These are phyloP conservation scores for Aspergillus arachidicola DNA, from an alignment of 2,329 filamentous ascomycete species.

Conservation along the genomic window DNA sequence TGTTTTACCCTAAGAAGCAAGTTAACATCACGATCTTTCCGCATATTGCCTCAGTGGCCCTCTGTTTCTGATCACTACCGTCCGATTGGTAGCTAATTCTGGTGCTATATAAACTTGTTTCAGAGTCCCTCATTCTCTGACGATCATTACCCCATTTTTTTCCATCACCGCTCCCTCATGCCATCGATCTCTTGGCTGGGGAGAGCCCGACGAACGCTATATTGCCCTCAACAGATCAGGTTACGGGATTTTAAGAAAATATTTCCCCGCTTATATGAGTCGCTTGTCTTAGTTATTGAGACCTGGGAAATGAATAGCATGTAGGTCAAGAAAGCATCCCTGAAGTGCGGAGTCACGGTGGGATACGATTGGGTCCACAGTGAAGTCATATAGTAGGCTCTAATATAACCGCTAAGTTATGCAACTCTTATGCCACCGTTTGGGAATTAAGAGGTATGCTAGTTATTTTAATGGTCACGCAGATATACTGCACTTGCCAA, in stretches of 20 bases:
- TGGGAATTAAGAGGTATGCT: too few relatives aligned
- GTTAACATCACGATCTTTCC: neutral
- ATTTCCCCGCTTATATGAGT: neutral
- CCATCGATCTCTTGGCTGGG: neutral
- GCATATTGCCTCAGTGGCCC: neutral
- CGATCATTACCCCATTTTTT: neutral
- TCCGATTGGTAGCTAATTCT: neutral
- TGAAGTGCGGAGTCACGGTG: neutral
- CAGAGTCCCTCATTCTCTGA: constrained; percentile 1
- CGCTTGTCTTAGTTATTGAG: neutral
- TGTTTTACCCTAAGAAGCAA: neutral
- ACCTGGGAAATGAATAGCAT: neutral
- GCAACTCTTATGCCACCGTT: neutral
- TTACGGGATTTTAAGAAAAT: neutral
- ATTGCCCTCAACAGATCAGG: neutral
- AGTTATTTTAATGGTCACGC: too few relatives aligned
- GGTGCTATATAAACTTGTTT: constrained; percentile 3
- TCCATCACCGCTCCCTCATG: neutral
- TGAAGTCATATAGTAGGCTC: neutral
- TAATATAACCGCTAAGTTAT: neutral
- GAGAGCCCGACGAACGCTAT: neutral
- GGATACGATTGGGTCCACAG: neutral
- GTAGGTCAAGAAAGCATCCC: neutral
- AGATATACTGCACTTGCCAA: neutral
- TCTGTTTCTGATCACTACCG: neutral